These are phyloP conservation scores for Cornus kousa DNA, from an alignment of 148 eudicot species.

Conservation along the genomic window DNA sequence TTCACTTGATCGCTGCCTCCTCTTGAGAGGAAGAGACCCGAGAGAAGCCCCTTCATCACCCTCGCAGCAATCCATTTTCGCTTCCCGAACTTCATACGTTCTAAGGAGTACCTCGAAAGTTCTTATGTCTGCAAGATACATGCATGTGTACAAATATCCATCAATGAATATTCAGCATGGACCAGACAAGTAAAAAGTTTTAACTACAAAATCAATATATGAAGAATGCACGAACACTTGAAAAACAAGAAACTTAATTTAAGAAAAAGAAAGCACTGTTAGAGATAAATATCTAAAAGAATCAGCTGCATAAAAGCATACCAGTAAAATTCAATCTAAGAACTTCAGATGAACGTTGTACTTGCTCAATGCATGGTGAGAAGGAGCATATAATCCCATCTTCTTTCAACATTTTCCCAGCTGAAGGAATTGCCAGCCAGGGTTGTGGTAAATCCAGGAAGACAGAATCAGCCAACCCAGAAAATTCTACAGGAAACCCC, in stretches of 20 bases:
- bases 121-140: constrained; percentile 59
- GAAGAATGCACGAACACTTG: not conserved
- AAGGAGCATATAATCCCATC: constrained; percentile 91
- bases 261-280: not conserved
- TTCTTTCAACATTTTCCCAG: constrained; percentile 74
- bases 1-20: constrained; percentile 55
- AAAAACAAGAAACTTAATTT: not conserved
- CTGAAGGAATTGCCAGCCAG: constrained; percentile 92
- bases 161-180: not conserved
- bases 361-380: constrained; percentile 98
- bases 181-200: not conserved
- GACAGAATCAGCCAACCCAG: constrained; percentile 67
- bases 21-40: constrained; percentile 55
- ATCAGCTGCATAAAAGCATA: constrained; percentile 16
- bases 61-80: constrained; percentile 31
- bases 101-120: constrained; percentile 91
- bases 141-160: constrained; percentile 4
- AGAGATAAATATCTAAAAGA: not conserved
- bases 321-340: constrained; percentile 64
- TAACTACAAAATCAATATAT: not conserved
- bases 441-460: constrained; percentile 92
- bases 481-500: constrained; percentile 78
- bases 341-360: constrained; percentile 76
- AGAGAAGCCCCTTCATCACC: constrained; percentile 35
- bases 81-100: constrained; percentile 73